Evolutionary conservation across 2,329 filamentous ascomycete species (phyloP).

Genomic region (Emergomyces orientalis): DNA sequence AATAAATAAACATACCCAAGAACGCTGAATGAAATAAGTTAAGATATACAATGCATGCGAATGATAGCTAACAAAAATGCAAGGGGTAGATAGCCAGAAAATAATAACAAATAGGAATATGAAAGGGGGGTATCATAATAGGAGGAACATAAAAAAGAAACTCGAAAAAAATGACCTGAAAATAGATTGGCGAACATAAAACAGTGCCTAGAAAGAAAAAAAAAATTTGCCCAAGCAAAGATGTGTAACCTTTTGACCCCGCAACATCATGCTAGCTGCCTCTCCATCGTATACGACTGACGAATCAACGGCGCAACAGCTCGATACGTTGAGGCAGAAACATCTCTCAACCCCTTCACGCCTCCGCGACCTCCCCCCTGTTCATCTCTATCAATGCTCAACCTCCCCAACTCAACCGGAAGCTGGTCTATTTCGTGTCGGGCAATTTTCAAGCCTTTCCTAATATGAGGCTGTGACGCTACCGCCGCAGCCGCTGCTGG

Average conservation of each 20-base stretch:
- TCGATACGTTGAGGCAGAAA: conserved; percentile 20
- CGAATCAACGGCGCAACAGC: conserved; percentile 23
- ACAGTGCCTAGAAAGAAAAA: too few relatives aligned
- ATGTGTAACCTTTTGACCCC: not conserved
- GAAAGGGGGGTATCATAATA: not conserved
- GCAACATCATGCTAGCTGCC: conserved; percentile 28
- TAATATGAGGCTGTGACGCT: not conserved
- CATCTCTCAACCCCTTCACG: conserved; percentile 15
- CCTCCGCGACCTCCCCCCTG: not conserved
- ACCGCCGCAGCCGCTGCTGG: not conserved
- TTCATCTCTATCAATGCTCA: conserved; percentile 12
- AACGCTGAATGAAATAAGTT: not conserved
- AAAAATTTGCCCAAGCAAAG: too few relatives aligned
- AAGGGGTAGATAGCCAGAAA: not conserved
- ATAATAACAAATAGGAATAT: not conserved
- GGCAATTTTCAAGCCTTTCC: not conserved
- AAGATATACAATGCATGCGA: not conserved
- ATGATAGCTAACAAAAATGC: not conserved
- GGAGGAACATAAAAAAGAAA: not conserved
- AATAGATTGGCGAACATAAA: too few relatives aligned
- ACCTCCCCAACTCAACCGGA: conserved; percentile 13
- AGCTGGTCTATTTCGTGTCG: conserved; percentile 10
- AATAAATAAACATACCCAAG: too few relatives aligned
- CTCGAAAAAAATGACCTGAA: not conserved
- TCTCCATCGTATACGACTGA: conserved; percentile 29